phyloP scores from a whole-genome alignment of 164 flowering plant species.

The Piper betle region DNA sequence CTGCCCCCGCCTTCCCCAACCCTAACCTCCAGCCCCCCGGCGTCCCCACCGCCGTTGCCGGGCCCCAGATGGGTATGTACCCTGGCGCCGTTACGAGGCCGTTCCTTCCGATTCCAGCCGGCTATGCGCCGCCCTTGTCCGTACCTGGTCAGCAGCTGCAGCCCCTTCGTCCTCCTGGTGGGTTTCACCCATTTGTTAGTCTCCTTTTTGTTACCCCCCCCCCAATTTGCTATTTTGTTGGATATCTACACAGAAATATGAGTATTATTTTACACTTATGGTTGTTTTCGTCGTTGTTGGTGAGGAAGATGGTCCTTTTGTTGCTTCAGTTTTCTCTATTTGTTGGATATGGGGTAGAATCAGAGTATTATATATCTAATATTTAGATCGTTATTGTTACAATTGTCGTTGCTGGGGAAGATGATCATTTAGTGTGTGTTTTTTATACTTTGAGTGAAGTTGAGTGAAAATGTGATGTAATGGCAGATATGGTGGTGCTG shows the following conservation, averaged over 20 bases:
- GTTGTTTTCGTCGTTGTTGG: not conserved
- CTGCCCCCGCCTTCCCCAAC: slow-evolving; percentile 14
- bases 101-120: slow-evolving; percentile 47
- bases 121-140: slow-evolving; percentile 24
- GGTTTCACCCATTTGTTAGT: slow-evolving; percentile 22
- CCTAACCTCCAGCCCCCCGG: slow-evolving; percentile 60
- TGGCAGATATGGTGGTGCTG: too few species aligned
- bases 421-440: too few species aligned
- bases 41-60: slow-evolving; percentile 17
- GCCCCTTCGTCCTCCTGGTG: slow-evolving; percentile 64
- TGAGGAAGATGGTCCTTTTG: not conserved
- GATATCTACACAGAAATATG: too few species aligned
- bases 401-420: too few species aligned
- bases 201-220: not conserved
- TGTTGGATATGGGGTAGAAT: too few species aligned
- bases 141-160: slow-evolving; percentile 5
- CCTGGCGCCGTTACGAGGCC: slow-evolving; percentile 27
- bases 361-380: too few species aligned
- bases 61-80: slow-evolving; percentile 16
- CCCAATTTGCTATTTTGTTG: not conserved
- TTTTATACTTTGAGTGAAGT: too few species aligned
- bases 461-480: too few species aligned
- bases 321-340: too few species aligned
- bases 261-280: too few species aligned
- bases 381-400: too few species aligned